Evolutionary conservation across 2,329 filamentous ascomycete species (phyloP).

Genomic region (Akanthomyces dipterigenus): DNA sequence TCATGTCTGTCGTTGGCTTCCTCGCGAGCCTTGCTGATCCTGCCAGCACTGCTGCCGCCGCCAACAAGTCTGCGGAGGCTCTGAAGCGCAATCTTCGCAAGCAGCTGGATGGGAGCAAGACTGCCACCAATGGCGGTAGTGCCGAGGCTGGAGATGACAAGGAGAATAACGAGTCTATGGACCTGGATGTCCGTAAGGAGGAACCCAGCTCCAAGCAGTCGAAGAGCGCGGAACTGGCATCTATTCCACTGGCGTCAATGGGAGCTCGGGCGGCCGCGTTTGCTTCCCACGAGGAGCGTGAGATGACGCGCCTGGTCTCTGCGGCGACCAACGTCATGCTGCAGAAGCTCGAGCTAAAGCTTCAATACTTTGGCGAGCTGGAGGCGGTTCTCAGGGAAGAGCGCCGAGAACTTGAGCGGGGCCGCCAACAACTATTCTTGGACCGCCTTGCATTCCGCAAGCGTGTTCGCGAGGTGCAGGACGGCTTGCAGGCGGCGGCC

Average conservation of each 20-base stretch:
- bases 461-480: constrained; percentile 76
- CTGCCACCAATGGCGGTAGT: constrained; percentile 42
- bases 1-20: constrained; percentile 94
- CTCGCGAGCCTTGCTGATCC: constrained; percentile 87
- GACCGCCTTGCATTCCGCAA: constrained; percentile 87
- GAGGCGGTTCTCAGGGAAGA: constrained; percentile 88
- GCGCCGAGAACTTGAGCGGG: constrained; percentile 84
- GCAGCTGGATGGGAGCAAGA: constrained; percentile 58
- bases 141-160: constrained; percentile 36
- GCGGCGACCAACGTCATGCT: constrained; percentile 90
- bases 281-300: constrained; percentile 91
- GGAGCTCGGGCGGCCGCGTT: constrained; percentile 81
- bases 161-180: constrained; percentile 56
- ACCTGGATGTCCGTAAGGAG: constrained; percentile 51
- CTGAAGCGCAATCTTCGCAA: constrained; percentile 74
- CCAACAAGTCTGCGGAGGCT: constrained; percentile 78
- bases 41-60: constrained; percentile 81
- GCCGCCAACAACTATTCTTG: constrained; percentile 86
- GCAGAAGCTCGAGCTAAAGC: constrained; percentile 91
- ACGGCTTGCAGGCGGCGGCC: constrained; percentile 55
- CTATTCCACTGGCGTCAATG: constrained; percentile 76
- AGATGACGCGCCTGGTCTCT: constrained; percentile 90
- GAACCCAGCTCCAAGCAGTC: constrained; percentile 41
- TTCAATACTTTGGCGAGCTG: constrained; percentile 95
- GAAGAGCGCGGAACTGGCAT: constrained; percentile 51